Evolutionary conservation across 352 stramenopile species (phyloP).

Genomic region (Globisporangium carolinianum): DNA sequence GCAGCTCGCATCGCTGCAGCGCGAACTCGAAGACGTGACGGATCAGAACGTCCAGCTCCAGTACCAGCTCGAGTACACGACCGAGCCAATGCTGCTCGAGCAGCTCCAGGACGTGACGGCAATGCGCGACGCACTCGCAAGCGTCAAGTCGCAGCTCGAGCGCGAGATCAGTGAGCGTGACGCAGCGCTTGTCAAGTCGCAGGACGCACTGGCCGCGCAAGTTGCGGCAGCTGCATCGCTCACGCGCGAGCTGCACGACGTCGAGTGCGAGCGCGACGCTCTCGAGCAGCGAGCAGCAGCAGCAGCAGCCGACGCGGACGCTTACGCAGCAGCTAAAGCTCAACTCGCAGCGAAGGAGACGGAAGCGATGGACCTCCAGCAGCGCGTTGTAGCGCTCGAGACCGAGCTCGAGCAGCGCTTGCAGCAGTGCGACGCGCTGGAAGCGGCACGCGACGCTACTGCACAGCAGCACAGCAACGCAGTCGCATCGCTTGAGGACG

Average conservation of each 20-base stretch:
- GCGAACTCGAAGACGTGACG: constrained; percentile 59
- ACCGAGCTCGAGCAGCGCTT: constrained; percentile 26
- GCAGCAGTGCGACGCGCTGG: constrained; percentile 24
- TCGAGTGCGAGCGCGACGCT: constrained; percentile 27
- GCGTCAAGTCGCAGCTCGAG: constrained; percentile 65
- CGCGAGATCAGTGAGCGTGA: constrained; percentile 65
- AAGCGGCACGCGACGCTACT: constrained; percentile 15
- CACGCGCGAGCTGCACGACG: constrained; percentile 27
- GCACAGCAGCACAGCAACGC: constrained; percentile 29
- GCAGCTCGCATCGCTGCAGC: constrained; percentile 38
- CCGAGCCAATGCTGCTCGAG: constrained; percentile 78
- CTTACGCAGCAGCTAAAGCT: constrained; percentile 17
- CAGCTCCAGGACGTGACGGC: constrained; percentile 72
- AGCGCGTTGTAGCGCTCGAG: constrained; percentile 19
- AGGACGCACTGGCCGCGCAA: constrained; percentile 17
- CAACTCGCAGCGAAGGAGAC: constrained; percentile 32
- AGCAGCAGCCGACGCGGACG: constrained; percentile 25
- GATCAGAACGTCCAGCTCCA: constrained; percentile 81
- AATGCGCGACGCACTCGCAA: constrained; percentile 68
- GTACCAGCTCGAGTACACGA: constrained; percentile 80
- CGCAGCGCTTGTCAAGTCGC: constrained; percentile 30
- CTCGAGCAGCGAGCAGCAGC: constrained; percentile 28
- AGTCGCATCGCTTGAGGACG: constrained; percentile 13
- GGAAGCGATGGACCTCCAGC: constrained; percentile 9
- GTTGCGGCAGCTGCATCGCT: constrained; percentile 28